Evolutionary conservation across 768 basidiomycete species (phyloP).

Genomic region (Psilocybe tampanensis): DNA sequence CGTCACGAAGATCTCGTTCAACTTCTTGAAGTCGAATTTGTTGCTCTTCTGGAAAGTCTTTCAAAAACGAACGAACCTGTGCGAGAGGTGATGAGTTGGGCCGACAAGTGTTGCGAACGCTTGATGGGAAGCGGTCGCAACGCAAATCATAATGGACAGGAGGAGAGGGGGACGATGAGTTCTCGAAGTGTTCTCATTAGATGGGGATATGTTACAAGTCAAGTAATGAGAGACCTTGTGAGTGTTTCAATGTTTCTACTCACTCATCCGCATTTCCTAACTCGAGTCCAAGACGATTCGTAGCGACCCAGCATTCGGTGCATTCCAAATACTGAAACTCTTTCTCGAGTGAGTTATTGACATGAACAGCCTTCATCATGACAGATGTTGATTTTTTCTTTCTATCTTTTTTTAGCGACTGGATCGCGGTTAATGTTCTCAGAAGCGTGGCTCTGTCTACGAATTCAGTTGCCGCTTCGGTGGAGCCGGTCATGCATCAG

Average conservation of each 20-base stretch:
- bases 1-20: constrained; percentile 88
- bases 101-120: constrained; percentile 86
- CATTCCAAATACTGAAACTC: constrained; percentile 89
- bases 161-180: constrained; percentile 82
- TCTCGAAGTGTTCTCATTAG: constrained; percentile 86
- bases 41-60: constrained; percentile 71
- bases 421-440: constrained; percentile 90
- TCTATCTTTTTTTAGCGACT: constrained; percentile 57
- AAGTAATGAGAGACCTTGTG: constrained; percentile 90
- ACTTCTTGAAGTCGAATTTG: constrained; percentile 83
- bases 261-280: background rate
- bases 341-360: constrained; percentile 76
- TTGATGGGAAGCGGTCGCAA: constrained; percentile 70
- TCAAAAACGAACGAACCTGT: constrained; percentile 79
- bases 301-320: constrained; percentile 90
- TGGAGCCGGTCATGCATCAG: constrained; percentile 90
- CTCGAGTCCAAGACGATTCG: constrained; percentile 71
- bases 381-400: constrained; percentile 7
- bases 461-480: constrained; percentile 89
- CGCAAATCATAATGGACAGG: constrained; percentile 50
- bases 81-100: constrained; percentile 87
- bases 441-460: constrained; percentile 87
- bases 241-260: constrained; percentile 29
- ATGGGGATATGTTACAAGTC: constrained; percentile 92
- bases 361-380: constrained; percentile 14